A percentile compares a stretch with the other conserved stretches of the same genome.
phyloP scores from a whole-genome alignment of 495 filamentous ascomycete species.

The Lophiostoma macrostomum region DNA sequence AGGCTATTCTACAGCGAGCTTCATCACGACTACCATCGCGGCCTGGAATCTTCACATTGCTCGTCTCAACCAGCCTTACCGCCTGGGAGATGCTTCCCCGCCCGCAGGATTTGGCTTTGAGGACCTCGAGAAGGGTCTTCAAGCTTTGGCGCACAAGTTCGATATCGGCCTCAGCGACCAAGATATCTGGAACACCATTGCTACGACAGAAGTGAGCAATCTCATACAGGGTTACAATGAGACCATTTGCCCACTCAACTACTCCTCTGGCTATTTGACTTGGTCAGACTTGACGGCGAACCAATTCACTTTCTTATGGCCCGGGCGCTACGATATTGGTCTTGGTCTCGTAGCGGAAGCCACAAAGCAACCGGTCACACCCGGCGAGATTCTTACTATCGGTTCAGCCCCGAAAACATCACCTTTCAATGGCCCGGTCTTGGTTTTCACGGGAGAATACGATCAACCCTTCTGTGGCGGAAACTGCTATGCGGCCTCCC shows the following conservation, averaged over 20 bases:
- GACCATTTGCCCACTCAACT: conserved; percentile 28
- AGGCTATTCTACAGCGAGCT: conserved; percentile 48
- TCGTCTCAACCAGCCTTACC: conserved; percentile 43
- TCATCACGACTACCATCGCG: conserved; percentile 44
- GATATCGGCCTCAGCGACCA: conserved; percentile 8
- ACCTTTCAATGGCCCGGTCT: conserved; percentile 49
- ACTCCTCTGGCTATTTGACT: conserved; percentile 49
- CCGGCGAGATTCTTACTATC: conserved; percentile 51
- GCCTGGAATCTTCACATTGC: conserved; percentile 46
- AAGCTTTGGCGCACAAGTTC: background rate
- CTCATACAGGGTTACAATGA: conserved; percentile 23
- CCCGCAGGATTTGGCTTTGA: background rate
- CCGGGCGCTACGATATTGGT: conserved; percentile 47
- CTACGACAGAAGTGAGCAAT: conserved; percentile 33
- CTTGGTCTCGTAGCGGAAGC: conserved; percentile 44
- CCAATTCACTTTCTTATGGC: conserved; percentile 49
- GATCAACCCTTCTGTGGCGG: conserved; percentile 55
- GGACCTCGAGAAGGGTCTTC: conserved; percentile 1
- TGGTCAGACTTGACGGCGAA: conserved; percentile 41
- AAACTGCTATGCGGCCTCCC: conserved; percentile 42
- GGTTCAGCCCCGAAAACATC: conserved; percentile 29
- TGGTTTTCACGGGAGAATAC: conserved; percentile 48
- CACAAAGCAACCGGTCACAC: conserved; percentile 50
- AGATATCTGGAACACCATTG: conserved; percentile 18
- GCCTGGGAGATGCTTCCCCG: conserved; percentile 36